These are phyloP conservation scores for Panicum virgatum DNA, from an alignment of 202 grass and related monocot genomes.

Conservation along the genomic window DNA sequence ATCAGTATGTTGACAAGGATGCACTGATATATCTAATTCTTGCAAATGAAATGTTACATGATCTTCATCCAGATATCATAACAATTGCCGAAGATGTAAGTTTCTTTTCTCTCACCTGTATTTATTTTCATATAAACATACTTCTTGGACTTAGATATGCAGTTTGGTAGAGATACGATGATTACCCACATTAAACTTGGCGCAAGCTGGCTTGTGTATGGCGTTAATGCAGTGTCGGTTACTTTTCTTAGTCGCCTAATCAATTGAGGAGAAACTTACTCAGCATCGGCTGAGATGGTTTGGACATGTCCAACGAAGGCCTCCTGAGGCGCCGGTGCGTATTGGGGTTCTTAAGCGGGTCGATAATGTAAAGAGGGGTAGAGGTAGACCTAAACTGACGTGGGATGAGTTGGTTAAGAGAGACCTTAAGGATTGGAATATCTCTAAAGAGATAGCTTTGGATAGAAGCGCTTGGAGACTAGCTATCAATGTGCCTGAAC, in stretches of 20 bases:
- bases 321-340: too few relatives aligned
- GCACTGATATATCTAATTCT: slow-evolving; percentile 88
- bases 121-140: slow-evolving; percentile 22
- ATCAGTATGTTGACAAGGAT: slow-evolving; percentile 90
- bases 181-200: neutral
- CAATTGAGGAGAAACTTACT: too few relatives aligned
- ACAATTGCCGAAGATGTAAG: slow-evolving; percentile 98
- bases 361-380: too few relatives aligned
- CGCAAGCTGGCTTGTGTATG: neutral
- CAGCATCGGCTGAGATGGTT: too few relatives aligned
- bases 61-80: slow-evolving; percentile 94
- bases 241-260: neutral
- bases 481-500: too few relatives aligned
- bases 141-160: slow-evolving; percentile 1
- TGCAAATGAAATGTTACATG: slow-evolving; percentile 97
- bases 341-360: too few relatives aligned
- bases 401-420: too few relatives aligned
- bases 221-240: neutral
- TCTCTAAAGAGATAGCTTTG: too few relatives aligned
- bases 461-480: too few relatives aligned
- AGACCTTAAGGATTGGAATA: too few relatives aligned
- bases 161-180: slow-evolving; percentile 13
- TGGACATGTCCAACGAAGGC: too few relatives aligned
- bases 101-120: slow-evolving; percentile 6
- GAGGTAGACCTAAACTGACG: too few relatives aligned